Percentiles rank a stretch among this genome's conserved stretches.
phyloP scores from a whole-genome alignment of 2,329 filamentous ascomycete species.

The Phialophora macrospora region DNA sequence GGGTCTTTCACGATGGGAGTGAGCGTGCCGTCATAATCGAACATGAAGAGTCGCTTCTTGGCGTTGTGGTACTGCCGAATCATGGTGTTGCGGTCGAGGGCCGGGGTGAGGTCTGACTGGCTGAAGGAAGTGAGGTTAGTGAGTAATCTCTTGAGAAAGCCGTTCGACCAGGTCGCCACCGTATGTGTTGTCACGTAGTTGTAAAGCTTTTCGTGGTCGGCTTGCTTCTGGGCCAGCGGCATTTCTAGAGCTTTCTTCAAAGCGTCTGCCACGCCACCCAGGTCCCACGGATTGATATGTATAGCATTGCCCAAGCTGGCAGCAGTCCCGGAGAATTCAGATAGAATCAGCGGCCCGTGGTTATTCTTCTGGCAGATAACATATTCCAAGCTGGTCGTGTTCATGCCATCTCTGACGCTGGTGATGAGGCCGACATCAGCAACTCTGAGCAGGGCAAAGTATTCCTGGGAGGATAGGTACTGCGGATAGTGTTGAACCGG shows the following conservation, averaged over 20 bases:
- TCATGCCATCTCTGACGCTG: slow-evolving; percentile 96
- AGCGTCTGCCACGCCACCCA: slow-evolving; percentile 78
- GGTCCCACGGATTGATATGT: slow-evolving; percentile 96
- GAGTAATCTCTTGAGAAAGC: slow-evolving; percentile 77
- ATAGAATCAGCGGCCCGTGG: slow-evolving; percentile 86
- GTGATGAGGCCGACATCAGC: slow-evolving; percentile 94
- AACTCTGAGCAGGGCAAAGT: slow-evolving; percentile 88
- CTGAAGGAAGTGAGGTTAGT: slow-evolving; percentile 79
- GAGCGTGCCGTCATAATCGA: slow-evolving; percentile 96
- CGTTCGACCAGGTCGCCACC: slow-evolving; percentile 82
- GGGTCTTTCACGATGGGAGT: slow-evolving; percentile 95
- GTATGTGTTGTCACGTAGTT: slow-evolving; percentile 83
- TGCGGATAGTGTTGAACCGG: slow-evolving; percentile 95
- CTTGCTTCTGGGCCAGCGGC: slow-evolving; percentile 66
- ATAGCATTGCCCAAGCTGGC: slow-evolving; percentile 83
- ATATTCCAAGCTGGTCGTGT: slow-evolving; percentile 94
- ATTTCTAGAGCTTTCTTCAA: slow-evolving; percentile 83
- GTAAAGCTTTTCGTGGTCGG: slow-evolving; percentile 77
- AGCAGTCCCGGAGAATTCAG: slow-evolving; percentile 94
- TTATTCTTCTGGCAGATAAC: slow-evolving; percentile 88
- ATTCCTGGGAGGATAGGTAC: slow-evolving; percentile 86
- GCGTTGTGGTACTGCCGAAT: slow-evolving; percentile 75
- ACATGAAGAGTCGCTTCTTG: slow-evolving; percentile 89
- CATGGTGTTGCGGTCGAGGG: slow-evolving; percentile 75
- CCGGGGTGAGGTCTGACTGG: slow-evolving; percentile 75